Evolutionary conservation across 2,329 filamentous ascomycete genomes (phyloP).

Genomic region (Shiraia sp.): DNA sequence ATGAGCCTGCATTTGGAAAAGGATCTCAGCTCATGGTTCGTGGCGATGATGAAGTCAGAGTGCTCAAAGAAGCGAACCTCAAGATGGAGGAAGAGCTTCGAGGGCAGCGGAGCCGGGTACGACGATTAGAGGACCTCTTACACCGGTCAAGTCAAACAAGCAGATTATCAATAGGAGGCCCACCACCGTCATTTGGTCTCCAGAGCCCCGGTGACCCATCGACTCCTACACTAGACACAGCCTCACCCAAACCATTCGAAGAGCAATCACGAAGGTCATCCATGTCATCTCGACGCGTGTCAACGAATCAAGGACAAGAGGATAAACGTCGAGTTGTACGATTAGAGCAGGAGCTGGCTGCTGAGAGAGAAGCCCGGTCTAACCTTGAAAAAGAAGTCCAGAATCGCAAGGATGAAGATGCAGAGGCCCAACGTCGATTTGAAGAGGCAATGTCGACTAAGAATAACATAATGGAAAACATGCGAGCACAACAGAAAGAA

Average conservation of each 20-base stretch:
- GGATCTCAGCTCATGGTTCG: constrained; percentile 78
- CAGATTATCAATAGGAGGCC: constrained; percentile 57
- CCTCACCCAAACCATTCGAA: constrained; percentile 44
- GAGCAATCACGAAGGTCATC: constrained; percentile 62
- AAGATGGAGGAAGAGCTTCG: constrained; percentile 67
- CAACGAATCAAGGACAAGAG: constrained; percentile 64
- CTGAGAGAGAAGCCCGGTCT: constrained; percentile 70
- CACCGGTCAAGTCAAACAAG: constrained; percentile 74
- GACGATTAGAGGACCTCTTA: constrained; percentile 87
- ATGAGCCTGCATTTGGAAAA: constrained; percentile 85
- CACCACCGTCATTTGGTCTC: constrained; percentile 39
- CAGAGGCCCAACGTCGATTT: constrained; percentile 68
- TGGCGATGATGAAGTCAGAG: constrained; percentile 78
- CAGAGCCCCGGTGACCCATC: constrained; percentile 42
- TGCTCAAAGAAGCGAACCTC: constrained; percentile 57
- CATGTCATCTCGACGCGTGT: constrained; percentile 63
- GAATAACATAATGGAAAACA: constrained; percentile 89
- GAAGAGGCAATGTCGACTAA: constrained; percentile 91
- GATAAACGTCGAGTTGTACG: constrained; percentile 64
- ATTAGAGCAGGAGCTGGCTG: constrained; percentile 77
- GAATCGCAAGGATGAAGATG: constrained; percentile 58
- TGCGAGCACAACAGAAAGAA: constrained; percentile 88
- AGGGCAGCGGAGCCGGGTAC: constrained; percentile 88
- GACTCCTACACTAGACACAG: constrained; percentile 40
- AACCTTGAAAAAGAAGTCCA: constrained; percentile 72